Conservation (phyloP, 345 rosid species). For the Kandelia obovata region DNA sequence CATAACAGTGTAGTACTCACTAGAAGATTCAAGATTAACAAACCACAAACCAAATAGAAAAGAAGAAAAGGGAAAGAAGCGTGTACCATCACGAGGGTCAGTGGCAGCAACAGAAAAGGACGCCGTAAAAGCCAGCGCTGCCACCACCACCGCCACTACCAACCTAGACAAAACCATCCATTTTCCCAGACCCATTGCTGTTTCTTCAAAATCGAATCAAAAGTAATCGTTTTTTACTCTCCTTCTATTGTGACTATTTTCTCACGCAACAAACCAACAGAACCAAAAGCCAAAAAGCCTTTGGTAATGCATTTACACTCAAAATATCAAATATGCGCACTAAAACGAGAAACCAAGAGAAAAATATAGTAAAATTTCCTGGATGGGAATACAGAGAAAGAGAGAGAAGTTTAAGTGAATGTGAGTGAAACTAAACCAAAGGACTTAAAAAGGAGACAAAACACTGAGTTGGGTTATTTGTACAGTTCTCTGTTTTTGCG, state of each 20-base stretch:
- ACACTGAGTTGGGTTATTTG: too few relatives aligned
- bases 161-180: slow-evolving; percentile 30
- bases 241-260: not conserved
- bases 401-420: not conserved
- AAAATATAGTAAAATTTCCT: not conserved
- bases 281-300: not conserved
- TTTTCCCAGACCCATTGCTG: slow-evolving; percentile 41
- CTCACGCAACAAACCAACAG: slow-evolving; percentile 1
- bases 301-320: too few relatives aligned
- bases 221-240: not conserved
- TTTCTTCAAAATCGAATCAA: not conserved
- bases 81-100: slow-evolving; percentile 63
- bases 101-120: slow-evolving; percentile 47
- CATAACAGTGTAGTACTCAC: not conserved
- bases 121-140: slow-evolving; percentile 29
- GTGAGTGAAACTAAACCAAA: not conserved
- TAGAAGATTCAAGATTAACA: slow-evolving; percentile 1
- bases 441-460: too few relatives aligned
- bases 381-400: not conserved
- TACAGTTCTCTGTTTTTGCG: too few relatives aligned
- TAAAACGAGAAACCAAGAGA: not conserved
- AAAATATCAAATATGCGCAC: not conserved
- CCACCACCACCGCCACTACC: slow-evolving; percentile 20
- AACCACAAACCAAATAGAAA: not conserved
- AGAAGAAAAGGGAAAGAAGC: slow-evolving; percentile 9